Base-by-base conservation (phyloP, 2,329 filamentous ascomycete genomes). In the Aspergillus texensis region DNA sequence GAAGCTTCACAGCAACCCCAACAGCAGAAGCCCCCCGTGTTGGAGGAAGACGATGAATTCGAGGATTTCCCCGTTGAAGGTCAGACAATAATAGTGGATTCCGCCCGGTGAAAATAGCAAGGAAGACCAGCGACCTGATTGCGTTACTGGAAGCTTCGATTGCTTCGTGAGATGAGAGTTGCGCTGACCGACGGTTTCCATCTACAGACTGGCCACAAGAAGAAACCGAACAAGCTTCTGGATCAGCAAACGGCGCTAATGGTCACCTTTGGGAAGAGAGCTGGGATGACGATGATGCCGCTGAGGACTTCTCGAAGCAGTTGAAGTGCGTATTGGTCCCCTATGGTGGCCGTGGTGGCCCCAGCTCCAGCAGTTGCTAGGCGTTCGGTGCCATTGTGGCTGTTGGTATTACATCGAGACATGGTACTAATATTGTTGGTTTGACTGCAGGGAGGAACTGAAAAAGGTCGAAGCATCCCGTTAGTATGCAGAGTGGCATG, bases 251-350 rank as follows among this genome's bases (percentile, higher is more conserved):
- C 66, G 88, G 85, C 65, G 88, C 83, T 71, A 89, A 89, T 74
- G 87, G 89, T 78, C 94, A 98, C 82, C 84, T 99, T 60, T 99
- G 95, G 95, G 95, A 99, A 81, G 95, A 99, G 85, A 97, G 93
- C 85, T 99, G 95, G 95, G 95, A 99, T 76, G 95, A 99, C 75
- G 94, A 98, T 78, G 95, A 98, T 81, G 95, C 93, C 69, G 95
- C 87, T 73, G 95, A 99, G 77, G 95, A 99, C 75, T 99, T 99
- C 79, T 95, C 93, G 14, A 88, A 91, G 74, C 94, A 98, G 83
- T 82, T 99, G 75, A 96, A 93, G 94, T 97, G 80, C 70, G 90
- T 84, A 60, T 32, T 57, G 28, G 28, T 34, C 16, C 26, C 28
- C n/a, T 65, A 48, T 21, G 11, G 21, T 50, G 32, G 24, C 48